Conservation (phyloP, 768 basidiomycete genomes). For the Psilocybe tampanensis region DNA sequence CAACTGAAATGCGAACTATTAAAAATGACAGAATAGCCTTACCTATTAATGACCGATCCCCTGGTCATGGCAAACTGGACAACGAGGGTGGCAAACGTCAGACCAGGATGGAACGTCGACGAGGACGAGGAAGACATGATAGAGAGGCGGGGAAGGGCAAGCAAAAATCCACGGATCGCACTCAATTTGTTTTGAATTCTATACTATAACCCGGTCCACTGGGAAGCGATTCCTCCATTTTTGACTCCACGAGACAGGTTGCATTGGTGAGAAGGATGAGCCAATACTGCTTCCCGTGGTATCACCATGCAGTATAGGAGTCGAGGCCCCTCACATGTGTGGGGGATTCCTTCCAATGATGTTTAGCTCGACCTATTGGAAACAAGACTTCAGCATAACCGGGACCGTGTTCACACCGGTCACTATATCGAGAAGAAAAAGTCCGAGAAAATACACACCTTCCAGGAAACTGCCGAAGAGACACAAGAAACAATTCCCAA, state of each 20-base stretch:
- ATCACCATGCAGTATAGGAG: neutral
- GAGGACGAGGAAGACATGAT: constrained; percentile 11
- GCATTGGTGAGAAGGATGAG: constrained; percentile 4
- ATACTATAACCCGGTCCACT: constrained; percentile 6
- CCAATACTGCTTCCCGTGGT: neutral
- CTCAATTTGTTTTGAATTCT: constrained; percentile 2
- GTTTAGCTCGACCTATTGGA: constrained; percentile 3
- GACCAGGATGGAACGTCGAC: constrained; percentile 13
- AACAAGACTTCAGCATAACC: constrained; percentile 3
- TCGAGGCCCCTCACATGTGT: constrained; percentile 4
- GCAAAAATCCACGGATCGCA: constrained; percentile 2
- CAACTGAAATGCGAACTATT: neutral
- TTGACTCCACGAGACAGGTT: neutral
- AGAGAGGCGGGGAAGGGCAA: constrained; percentile 1
- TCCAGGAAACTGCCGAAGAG: constrained; percentile 5
- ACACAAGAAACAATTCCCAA: neutral
- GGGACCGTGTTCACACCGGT: constrained; percentile 14
- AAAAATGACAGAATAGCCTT: neutral
- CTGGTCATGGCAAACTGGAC: constrained; percentile 15
- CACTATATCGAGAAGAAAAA: constrained; percentile 9
- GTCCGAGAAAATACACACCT: constrained; percentile 3
- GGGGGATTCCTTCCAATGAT: neutral
- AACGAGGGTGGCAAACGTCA: constrained; percentile 20
- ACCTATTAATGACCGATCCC: constrained; percentile 9
- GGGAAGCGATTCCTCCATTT: constrained; percentile 5